Evolutionary conservation across 2,329 filamentous ascomycete genomes (phyloP).

Genomic region (Xylaria sp.): DNA sequence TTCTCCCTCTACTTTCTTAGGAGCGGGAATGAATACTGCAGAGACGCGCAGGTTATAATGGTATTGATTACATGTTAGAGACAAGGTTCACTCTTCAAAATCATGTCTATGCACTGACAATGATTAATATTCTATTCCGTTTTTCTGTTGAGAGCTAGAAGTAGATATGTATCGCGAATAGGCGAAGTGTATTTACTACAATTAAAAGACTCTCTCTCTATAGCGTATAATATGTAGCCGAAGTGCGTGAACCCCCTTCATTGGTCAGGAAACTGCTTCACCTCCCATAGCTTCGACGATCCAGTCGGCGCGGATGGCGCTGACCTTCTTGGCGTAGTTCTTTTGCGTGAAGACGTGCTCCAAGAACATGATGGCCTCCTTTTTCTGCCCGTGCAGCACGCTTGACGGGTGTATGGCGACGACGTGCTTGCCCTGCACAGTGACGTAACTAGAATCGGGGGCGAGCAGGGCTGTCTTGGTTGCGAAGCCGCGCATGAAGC

Average conservation of each 20-base stretch:
- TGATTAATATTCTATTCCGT: not conserved
- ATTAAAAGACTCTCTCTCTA: not conserved
- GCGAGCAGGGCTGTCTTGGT: constrained; percentile 69
- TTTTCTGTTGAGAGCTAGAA: not conserved
- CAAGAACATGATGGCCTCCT: constrained; percentile 74
- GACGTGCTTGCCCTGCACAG: constrained; percentile 67
- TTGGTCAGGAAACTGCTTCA: constrained; percentile 14
- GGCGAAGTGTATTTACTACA: not conserved
- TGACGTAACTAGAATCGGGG: constrained; percentile 70
- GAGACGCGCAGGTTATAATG: no score
- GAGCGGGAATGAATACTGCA: not conserved
- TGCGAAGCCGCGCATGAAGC: constrained; percentile 71
- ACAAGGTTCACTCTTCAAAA: no score
- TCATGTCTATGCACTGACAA: no score
- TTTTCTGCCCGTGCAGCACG: constrained; percentile 69
- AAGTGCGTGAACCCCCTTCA: not conserved
- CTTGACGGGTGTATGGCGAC: constrained; percentile 72
- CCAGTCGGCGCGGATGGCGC: constrained; percentile 69
- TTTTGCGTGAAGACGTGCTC: constrained; percentile 74
- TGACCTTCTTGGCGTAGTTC: constrained; percentile 74
- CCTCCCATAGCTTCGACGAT: constrained; percentile 58
- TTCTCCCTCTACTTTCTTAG: not conserved
- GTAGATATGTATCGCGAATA: not conserved
- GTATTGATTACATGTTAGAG: no score
- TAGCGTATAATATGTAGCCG: no score